Conservation (phyloP, 2,329 filamentous ascomycete species). For the Dichotomopilus funicola region DNA sequence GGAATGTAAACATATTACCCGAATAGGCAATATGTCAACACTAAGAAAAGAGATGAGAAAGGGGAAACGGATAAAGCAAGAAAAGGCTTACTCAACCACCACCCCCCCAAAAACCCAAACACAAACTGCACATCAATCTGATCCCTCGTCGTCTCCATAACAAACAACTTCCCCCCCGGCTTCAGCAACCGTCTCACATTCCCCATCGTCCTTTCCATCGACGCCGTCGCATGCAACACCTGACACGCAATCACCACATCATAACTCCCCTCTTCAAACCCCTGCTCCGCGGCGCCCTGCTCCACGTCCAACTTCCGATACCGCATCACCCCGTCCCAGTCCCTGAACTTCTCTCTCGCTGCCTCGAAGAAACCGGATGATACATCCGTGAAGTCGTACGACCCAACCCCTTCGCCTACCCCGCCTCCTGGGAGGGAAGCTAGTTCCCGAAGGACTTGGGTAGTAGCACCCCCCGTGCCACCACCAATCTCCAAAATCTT, state of each 20-base stretch:
- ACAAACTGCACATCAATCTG: slow-evolving; percentile 22
- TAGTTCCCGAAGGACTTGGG: slow-evolving; percentile 20
- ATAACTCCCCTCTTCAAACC: slow-evolving; percentile 28
- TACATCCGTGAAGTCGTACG: slow-evolving; percentile 24
- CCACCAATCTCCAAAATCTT: slow-evolving; percentile 37
- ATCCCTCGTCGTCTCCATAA: slow-evolving; percentile 24
- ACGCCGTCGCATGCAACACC: slow-evolving; percentile 32
- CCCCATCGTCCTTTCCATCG: slow-evolving; percentile 26
- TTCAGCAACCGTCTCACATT: slow-evolving; percentile 32
- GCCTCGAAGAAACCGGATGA: slow-evolving; percentile 28
- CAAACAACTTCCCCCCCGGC: slow-evolving; percentile 36
- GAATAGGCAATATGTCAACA: neutral
- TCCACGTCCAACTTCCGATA: slow-evolving; percentile 31
- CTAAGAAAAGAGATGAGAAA: neutral
- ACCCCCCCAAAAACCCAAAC: slow-evolving; percentile 20
- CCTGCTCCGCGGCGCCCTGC: slow-evolving; percentile 28
- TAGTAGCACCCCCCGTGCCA: slow-evolving; percentile 37
- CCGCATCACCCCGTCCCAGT: slow-evolving; percentile 22
- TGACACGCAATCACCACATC: slow-evolving; percentile 35
- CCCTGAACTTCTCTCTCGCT: slow-evolving; percentile 26
- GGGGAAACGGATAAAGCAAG: neutral
- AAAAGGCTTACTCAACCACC: slow-evolving; percentile 23
- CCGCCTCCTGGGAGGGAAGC: neutral
- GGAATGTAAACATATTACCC: no score
- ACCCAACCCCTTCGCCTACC: neutral